Conservation (phyloP, 2,329 filamentous ascomycete species). For the Fusarium temperatum region DNA sequence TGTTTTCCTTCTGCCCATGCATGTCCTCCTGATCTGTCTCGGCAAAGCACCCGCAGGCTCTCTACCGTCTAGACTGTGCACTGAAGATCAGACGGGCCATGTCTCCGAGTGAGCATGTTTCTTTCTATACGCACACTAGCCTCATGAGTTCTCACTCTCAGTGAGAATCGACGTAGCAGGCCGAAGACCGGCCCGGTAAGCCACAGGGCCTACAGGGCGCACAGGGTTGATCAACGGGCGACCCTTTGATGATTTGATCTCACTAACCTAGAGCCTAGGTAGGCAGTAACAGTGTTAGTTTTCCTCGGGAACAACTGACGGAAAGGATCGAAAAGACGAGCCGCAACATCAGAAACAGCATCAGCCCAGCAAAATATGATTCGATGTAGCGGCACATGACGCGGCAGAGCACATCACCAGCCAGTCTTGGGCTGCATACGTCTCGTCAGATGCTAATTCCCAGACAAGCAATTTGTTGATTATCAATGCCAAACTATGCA, state of each 20-base stretch:
- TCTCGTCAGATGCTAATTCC: conserved; percentile 1
- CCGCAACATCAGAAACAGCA: conserved; percentile 9
- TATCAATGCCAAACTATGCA: background rate
- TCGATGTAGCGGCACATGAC: conserved; percentile 29
- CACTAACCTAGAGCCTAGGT: background rate
- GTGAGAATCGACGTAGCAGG: conserved; percentile 12
- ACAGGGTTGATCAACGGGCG: conserved; percentile 3
- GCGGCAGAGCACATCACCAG: conserved; percentile 8
- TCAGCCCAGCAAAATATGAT: conserved; percentile 28
- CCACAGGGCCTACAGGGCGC: background rate
- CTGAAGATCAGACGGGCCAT: conserved; percentile 21
- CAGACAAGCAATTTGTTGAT: conserved; percentile 1
- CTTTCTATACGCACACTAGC: conserved; percentile 24
- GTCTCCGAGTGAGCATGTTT: conserved; percentile 12
- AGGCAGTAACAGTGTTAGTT: conserved; percentile 5
- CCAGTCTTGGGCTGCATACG: background rate
- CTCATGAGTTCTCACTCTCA: background rate
- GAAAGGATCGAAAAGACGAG: conserved; percentile 20
- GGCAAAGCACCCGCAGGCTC: conserved; percentile 26
- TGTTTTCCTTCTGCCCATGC: conserved; percentile 1
- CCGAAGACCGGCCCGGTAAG: conserved; percentile 33
- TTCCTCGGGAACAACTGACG: conserved; percentile 6
- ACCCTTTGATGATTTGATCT: conserved; percentile 21
- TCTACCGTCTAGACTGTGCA: conserved; percentile 2
- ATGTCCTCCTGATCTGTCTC: conserved; percentile 24